Conservation (phyloP, 1,284 basidiomycete species). For the Trametes polyzona region DNA sequence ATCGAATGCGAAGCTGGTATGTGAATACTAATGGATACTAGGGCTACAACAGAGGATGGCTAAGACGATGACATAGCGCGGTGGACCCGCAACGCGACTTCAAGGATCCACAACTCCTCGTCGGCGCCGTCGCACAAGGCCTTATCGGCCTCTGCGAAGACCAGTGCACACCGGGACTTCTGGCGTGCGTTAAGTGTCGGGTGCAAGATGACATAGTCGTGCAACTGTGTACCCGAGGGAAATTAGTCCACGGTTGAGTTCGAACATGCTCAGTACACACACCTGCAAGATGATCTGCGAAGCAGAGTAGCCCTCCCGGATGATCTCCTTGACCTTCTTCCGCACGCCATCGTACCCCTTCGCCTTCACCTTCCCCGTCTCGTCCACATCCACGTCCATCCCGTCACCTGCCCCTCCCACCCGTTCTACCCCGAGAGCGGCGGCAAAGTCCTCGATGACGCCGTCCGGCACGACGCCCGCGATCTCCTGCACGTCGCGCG, state of each 20-base stretch:
- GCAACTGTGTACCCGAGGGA: constrained; percentile 59
- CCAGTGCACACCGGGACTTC: constrained; percentile 84
- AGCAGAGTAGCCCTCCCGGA: constrained; percentile 91
- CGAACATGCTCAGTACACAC: constrained; percentile 22
- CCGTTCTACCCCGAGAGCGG: constrained; percentile 78
- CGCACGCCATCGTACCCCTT: constrained; percentile 74
- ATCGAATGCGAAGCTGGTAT: neutral
- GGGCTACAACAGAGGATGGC: neutral
- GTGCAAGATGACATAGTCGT: constrained; percentile 88
- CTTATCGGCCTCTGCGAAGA: constrained; percentile 96
- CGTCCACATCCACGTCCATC: constrained; percentile 52
- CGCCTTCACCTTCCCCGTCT: constrained; percentile 35
- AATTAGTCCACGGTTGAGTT: neutral
- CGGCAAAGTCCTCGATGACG: constrained; percentile 74
- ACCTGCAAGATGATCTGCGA: constrained; percentile 92
- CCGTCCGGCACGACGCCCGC: constrained; percentile 90
- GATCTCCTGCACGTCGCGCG: constrained; percentile 90
- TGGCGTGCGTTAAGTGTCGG: constrained; percentile 80
- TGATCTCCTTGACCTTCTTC: constrained; percentile 74
- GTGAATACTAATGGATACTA: constrained; percentile 3
- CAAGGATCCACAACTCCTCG: constrained; percentile 94
- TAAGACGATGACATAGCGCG: constrained; percentile 49
- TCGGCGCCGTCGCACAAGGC: constrained; percentile 97
- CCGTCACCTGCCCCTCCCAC: constrained; percentile 39
- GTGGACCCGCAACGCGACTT: constrained; percentile 80